Evolutionary conservation across 371 early-diverging fungal species (phyloP), one percentile per base, ranked within the genome.

Genomic region (Nematocida minor): DNA sequence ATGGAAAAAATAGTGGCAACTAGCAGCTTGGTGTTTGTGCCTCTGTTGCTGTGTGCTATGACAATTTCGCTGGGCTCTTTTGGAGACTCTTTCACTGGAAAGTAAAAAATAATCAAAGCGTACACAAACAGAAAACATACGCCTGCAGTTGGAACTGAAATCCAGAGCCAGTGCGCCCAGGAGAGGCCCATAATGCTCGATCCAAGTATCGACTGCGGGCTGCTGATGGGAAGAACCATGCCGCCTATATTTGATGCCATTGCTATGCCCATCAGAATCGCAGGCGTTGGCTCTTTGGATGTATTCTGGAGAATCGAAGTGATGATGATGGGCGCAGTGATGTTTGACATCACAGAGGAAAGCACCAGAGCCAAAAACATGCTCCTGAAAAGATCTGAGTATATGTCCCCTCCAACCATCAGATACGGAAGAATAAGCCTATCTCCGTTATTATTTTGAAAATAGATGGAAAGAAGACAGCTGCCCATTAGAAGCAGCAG

Each of bases 171-270:
- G 1, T 32, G n/a, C 9, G 11, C 27, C 77, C 77, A 74, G 25
- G 71, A 79, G 2, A 49, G 44, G 6, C 36, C 20, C 54, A 74
- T 74, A n/a, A 29, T 29, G 2, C 9, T n/a, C 7, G 54, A 46
- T 22, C 77, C 77, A 48, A 74, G 66, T 0, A 74, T 53, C 3
- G 77, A 74, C 55, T 74, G 77, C 36, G 77, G 77, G 34, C 77
- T 74, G 49, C 77, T 74, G 14, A 74, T 74, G 6, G 77, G 77
- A 1, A 74, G 44, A 47, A 74, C 16, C 77, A 74, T 74, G n/a
- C 77, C 77, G 16, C 77, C 77, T 34, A 74, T 46, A 29, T 74
- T 74, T 25, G 63, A 36, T 7, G 25, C 77, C 41, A 74, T 27
- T 2, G 77, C 77, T 1, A 74, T 31, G 0, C 77, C 66, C 54